A percentile compares a stretch with the other conserved stretches of the same genome.
phyloP scores from a whole-genome alignment of 2,329 filamentous ascomycete species.

The Verruconis gallopava region DNA sequence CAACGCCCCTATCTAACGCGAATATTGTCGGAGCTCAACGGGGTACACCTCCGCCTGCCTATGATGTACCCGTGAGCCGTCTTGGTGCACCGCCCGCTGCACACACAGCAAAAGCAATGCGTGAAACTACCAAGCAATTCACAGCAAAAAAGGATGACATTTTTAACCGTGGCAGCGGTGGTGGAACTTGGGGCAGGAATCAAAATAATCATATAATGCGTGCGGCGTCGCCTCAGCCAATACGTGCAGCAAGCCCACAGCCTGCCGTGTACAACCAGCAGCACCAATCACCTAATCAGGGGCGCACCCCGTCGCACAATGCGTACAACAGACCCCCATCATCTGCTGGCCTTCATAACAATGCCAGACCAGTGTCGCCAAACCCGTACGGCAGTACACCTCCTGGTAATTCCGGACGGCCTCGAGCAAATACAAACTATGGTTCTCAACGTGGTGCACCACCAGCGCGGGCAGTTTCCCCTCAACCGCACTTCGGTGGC shows the following conservation, averaged over 20 bases:
- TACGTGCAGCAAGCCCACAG: conserved; percentile 44
- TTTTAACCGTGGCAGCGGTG: conserved; percentile 36
- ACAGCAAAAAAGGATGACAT: conserved; percentile 59
- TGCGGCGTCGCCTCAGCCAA: conserved; percentile 30
- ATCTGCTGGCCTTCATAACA: background rate
- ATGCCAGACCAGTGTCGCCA: conserved; percentile 35
- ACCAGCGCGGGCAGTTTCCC: conserved; percentile 36
- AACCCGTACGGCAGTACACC: conserved; percentile 41
- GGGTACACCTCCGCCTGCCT: conserved; percentile 76
- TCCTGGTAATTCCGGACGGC: conserved; percentile 13
- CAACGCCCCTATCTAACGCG: conserved; percentile 33
- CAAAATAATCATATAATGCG: conserved; percentile 31
- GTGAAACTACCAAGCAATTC: conserved; percentile 54
- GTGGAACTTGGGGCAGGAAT: conserved; percentile 19
- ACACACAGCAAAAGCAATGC: conserved; percentile 89
- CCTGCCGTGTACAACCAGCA: conserved; percentile 41
- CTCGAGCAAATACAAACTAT: conserved; percentile 19
- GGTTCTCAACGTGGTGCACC: conserved; percentile 12
- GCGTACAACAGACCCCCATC: conserved; percentile 8
- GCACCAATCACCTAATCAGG: conserved; percentile 22
- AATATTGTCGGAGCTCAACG: conserved; percentile 44
- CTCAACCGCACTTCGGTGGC: conserved; percentile 33
- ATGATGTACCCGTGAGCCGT: conserved; percentile 61
- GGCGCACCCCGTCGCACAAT: background rate
- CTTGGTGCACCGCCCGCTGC: conserved; percentile 84